Conservation (phyloP, 805 yeast species). For the Clavispora phyllophila region DNA sequence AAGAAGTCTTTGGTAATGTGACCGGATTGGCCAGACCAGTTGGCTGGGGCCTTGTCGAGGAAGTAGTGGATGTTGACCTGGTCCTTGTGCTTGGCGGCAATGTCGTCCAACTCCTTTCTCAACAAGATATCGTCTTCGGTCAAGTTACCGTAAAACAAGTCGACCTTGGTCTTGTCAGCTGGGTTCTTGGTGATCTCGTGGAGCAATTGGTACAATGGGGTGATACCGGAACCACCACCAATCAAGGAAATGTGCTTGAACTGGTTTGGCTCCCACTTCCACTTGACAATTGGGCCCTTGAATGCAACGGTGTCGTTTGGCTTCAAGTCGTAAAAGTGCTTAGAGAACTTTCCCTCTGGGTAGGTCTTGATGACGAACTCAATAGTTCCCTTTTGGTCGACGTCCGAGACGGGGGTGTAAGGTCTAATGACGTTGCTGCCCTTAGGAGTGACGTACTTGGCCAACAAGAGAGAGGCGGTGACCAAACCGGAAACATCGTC, state of each 20-base stretch:
- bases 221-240: conserved; percentile 97
- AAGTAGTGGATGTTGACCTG: conserved; percentile 77
- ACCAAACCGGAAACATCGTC: conserved; percentile 72
- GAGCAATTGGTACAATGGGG: conserved; percentile 88
- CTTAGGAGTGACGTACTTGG: conserved; percentile 77
- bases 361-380: conserved; percentile 82
- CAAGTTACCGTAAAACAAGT: conserved; percentile 75
- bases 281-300: conserved; percentile 91
- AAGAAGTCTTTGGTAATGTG: conserved; percentile 74
- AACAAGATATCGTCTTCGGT: conserved; percentile 77
- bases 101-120: conserved; percentile 67
- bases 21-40: conserved; percentile 61
- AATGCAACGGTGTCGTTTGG: conserved; percentile 78
- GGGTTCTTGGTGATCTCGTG: conserved; percentile 75
- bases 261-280: conserved; percentile 85
- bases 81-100: conserved; percentile 65
- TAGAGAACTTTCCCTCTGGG: conserved; percentile 78
- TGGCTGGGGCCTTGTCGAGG: conserved; percentile 58
- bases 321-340: conserved; percentile 65
- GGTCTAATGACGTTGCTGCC: conserved; percentile 86
- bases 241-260: conserved; percentile 74
- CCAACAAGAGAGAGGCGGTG: conserved; percentile 73
- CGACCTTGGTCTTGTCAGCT: conserved; percentile 82
- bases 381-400: conserved; percentile 64
- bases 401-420: conserved; percentile 79